Conservation (phyloP, 208 protist species). For the Acanthamoeba sp. region DNA sequence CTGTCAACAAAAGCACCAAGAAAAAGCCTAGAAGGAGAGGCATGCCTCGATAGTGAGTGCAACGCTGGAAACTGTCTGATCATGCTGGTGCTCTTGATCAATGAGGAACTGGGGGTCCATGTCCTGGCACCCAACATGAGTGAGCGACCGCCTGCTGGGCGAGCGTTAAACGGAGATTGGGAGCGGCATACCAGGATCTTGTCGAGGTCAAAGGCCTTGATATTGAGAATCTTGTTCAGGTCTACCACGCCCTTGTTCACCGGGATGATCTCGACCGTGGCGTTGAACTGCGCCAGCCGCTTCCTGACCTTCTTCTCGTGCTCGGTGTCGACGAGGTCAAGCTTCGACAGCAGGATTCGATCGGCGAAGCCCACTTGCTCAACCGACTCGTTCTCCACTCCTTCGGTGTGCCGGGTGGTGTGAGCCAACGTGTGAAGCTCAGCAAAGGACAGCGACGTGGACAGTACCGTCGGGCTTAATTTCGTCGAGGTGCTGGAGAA, state of each 20-base stretch:
- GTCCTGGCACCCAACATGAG: background rate
- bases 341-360: conserved; percentile 81
- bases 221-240: conserved; percentile 75
- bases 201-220: conserved; percentile 79
- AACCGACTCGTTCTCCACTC: conserved; percentile 17
- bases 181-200: background rate
- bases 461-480: conserved; percentile 26
- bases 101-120: conserved; percentile 60
- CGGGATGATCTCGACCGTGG: conserved; percentile 40
- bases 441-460: background rate
- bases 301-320: conserved; percentile 19
- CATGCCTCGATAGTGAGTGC: background rate
- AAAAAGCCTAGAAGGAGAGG: background rate
- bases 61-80: conserved; percentile 68
- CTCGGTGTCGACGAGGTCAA: conserved; percentile 78
- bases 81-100: conserved; percentile 77
- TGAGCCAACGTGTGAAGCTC: background rate
- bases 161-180: no score
- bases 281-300: conserved; percentile 73
- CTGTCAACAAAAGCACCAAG: no score
- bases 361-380: conserved; percentile 83
- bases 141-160: background rate
- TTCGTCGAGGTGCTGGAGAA: conserved; percentile 79
- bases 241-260: conserved; percentile 42
- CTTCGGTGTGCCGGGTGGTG: background rate